Conservation (phyloP, 75 land plant species). For the Isoetes taiwanensis region DNA sequence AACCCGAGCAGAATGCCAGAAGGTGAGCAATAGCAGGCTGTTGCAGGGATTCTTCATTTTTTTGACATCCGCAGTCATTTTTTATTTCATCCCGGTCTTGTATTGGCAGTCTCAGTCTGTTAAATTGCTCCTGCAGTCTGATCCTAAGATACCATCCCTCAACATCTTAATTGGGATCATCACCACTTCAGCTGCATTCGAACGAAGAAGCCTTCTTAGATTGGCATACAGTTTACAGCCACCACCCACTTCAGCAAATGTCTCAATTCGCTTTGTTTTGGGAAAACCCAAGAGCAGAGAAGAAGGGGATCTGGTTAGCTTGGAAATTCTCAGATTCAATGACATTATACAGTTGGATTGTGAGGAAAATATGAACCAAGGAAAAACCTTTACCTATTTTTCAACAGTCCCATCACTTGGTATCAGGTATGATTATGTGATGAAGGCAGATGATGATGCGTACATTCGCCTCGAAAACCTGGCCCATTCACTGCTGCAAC, state of each 20-base stretch:
- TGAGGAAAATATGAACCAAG: constrained; percentile 65
- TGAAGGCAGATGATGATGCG: constrained; percentile 73
- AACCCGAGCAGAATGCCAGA: too few species aligned
- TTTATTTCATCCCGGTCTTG: too few species aligned
- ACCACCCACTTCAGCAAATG: constrained; percentile 10
- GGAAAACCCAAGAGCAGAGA: constrained; percentile 34
- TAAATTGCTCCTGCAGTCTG: too few species aligned
- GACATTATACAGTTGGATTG: constrained; percentile 49
- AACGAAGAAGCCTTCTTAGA: constrained; percentile 43
- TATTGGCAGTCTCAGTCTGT: too few species aligned
- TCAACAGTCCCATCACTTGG: constrained; percentile 22
- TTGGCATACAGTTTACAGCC: constrained; percentile 40
- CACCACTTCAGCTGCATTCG: constrained; percentile 24
- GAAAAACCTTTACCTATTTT: constrained; percentile 65
- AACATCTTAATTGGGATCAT: constrained; percentile 46
- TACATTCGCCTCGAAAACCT: constrained; percentile 37
- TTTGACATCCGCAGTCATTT: too few species aligned
- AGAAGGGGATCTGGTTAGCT: constrained; percentile 27
- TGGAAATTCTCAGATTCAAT: constrained; percentile 34
- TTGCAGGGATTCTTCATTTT: too few species aligned
- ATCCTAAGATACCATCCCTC: too few species aligned
- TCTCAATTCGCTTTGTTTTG: constrained; percentile 42
- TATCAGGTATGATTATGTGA: constrained; percentile 56
- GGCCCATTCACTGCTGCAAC: constrained; percentile 24
- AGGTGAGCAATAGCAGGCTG: too few species aligned